Conservation (phyloP, 2,329 filamentous ascomycete genomes). For the Xylariaceae sp. region DNA sequence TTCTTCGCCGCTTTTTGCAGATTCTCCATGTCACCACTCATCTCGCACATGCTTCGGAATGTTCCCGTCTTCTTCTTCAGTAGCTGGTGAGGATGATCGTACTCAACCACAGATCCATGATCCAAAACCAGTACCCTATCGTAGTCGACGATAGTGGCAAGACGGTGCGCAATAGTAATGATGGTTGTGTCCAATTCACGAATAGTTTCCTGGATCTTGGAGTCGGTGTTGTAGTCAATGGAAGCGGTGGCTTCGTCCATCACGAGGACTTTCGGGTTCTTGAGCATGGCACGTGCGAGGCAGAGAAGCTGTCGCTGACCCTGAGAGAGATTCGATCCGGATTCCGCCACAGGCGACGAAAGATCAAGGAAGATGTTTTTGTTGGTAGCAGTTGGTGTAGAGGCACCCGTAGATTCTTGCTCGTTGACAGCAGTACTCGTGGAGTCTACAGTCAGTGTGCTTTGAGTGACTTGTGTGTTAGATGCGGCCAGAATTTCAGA, state of each 20-base stretch:
- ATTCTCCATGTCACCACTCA: constrained; percentile 52
- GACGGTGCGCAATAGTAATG: constrained; percentile 89
- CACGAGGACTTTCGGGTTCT: constrained; percentile 85
- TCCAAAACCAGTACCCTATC: constrained; percentile 96
- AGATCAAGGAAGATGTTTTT: constrained; percentile 94
- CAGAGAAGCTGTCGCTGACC: constrained; percentile 93
- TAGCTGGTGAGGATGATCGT: constrained; percentile 80
- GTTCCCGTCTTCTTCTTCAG: constrained; percentile 63
- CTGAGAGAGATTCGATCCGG: constrained; percentile 89
- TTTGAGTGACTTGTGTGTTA: constrained; percentile 19
- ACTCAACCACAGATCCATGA: constrained; percentile 82
- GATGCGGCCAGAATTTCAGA: constrained; percentile 38
- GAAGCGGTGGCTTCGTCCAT: constrained; percentile 99
- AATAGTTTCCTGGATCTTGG: constrained; percentile 94
- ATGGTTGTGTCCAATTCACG: constrained; percentile 90
- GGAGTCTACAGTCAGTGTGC: constrained; percentile 10
- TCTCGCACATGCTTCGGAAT: constrained; percentile 61
- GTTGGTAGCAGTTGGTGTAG: constrained; percentile 57
- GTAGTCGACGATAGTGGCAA: constrained; percentile 97
- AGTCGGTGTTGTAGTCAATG: constrained; percentile 93
- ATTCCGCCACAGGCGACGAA: constrained; percentile 76
- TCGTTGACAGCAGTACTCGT: constrained; percentile 12
- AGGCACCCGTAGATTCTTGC: constrained; percentile 19
- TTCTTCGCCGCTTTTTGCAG: constrained; percentile 52
- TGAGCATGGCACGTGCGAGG: constrained; percentile 86